Evolutionary conservation across 2,329 filamentous ascomycete genomes (phyloP).

Genomic region (Diaporthe amygdali): DNA sequence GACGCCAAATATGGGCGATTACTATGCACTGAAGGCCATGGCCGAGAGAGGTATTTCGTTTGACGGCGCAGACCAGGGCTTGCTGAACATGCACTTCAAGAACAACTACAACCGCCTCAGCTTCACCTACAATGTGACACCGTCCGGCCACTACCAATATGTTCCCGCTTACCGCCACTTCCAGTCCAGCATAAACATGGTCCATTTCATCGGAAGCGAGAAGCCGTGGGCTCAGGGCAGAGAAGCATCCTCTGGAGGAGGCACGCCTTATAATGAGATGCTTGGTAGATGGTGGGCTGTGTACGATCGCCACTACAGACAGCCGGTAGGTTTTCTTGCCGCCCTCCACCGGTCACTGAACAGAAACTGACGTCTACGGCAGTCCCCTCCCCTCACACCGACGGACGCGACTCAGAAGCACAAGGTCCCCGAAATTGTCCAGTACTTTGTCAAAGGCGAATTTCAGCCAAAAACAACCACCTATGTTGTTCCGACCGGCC

Average conservation of each 20-base stretch:
- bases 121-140: constrained; percentile 97
- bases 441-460: constrained; percentile 62
- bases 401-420: background rate
- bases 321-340: constrained; percentile 46
- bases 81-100: constrained; percentile 94
- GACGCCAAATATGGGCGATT: constrained; percentile 84
- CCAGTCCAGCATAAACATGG: constrained; percentile 84
- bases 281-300: constrained; percentile 91
- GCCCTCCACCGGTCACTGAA: background rate
- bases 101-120: constrained; percentile 83
- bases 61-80: constrained; percentile 93
- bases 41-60: constrained; percentile 90
- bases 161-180: constrained; percentile 94
- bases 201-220: constrained; percentile 90
- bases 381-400: constrained; percentile 20
- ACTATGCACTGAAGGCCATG: constrained; percentile 82
- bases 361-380: background rate
- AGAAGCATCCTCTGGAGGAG: constrained; percentile 52
- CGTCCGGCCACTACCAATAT: constrained; percentile 96
- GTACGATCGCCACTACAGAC: constrained; percentile 83
- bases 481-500: constrained; percentile 38
- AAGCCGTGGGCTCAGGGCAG: constrained; percentile 86
- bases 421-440: constrained; percentile 45
- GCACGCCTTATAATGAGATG: constrained; percentile 80
- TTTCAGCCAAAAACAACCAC: constrained; percentile 42